Evolutionary conservation across 2,329 filamentous ascomycete species (phyloP), one percentile per base, ranked within the genome.

Genomic region (Domatiomyces globalis): DNA sequence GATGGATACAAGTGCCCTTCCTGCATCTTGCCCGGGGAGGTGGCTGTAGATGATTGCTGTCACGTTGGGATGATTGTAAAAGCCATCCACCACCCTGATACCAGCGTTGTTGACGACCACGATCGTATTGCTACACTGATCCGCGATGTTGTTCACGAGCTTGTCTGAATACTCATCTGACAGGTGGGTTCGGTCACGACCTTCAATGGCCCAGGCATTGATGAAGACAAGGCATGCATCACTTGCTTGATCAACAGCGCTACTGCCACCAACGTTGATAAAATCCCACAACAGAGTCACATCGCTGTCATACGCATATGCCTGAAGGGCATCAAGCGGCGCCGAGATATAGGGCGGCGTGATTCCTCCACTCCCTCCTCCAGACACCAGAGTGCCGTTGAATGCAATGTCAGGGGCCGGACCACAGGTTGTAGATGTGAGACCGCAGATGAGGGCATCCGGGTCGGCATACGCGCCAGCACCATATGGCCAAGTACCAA

Each of bases 11-110:
- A 94, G 79, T 2, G 84, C 76, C 63, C 88, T 85, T 48, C 88
- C 87, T 19, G 82, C 85, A 65, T 95, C 84, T 64, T 94, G 83
- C 9, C 88, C 88, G 0, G 87, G 87, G 17, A 88, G 69, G 61
- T 85, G 85, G 33, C 86, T 86, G 77, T 84, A 92, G 1, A 94
- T 65, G 49, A 94, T 87, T 42, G 86, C 87, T 0, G 85, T 88
- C 47, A 94, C 75, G 66, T 94, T 94, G 36, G 58, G 56, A 66
- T 80, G 81, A 46, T 60, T 53, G 33, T 59, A 46, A 2, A 56
- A 54, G 50, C 54, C 73, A 51, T 50, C 50, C 49, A 61, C 55
- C 10, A 67, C 62, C 52, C 71, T 70, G 49, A 70, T 58, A n/a
- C 70, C 69, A 17, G 63, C 65, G 5, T 67, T 67, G 60, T 73